Percentiles rank a stretch among this genome's conserved stretches.
Conservation (phyloP, 306 rosid species). For the Urtica urens region DNA sequence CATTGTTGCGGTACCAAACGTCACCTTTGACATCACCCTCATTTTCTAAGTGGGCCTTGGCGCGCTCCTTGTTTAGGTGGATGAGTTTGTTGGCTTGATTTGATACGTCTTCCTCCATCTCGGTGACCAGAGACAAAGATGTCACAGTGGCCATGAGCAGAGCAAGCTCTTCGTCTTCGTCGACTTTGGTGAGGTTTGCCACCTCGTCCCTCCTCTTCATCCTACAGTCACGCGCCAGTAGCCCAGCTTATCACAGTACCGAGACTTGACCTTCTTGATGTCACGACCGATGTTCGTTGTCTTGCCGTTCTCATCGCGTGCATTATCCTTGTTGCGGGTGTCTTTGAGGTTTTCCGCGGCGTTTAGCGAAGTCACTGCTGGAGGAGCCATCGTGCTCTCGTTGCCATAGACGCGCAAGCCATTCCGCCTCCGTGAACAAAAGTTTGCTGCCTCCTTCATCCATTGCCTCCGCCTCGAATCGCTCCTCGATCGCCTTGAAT, state of each 20-base stretch:
- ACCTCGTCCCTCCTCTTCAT: background rate
- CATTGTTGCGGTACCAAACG: background rate
- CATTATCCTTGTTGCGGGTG: background rate
- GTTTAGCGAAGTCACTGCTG: too few species aligned
- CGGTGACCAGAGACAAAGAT: background rate
- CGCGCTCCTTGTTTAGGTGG: too few species aligned
- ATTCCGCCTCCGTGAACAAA: background rate
- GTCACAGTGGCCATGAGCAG: background rate
- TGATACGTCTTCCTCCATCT: too few species aligned
- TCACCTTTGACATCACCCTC: background rate
- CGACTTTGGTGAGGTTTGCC: background rate
- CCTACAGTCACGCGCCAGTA: background rate
- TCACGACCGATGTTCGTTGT: background rate
- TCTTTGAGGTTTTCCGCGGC: background rate
- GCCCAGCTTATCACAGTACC: background rate
- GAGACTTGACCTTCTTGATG: background rate
- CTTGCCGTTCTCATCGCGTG: background rate
- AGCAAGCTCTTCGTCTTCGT: background rate
- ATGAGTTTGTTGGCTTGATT: too few species aligned
- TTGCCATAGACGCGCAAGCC: background rate
- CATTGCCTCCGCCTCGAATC: background rate
- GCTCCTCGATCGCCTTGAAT: background rate
- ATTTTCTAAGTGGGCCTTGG: background rate
- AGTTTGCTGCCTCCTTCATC: background rate
- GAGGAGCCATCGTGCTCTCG: background rate